Evolutionary conservation across 495 filamentous ascomycete species (phyloP).

Genomic region (Penicillium coprophilum): DNA sequence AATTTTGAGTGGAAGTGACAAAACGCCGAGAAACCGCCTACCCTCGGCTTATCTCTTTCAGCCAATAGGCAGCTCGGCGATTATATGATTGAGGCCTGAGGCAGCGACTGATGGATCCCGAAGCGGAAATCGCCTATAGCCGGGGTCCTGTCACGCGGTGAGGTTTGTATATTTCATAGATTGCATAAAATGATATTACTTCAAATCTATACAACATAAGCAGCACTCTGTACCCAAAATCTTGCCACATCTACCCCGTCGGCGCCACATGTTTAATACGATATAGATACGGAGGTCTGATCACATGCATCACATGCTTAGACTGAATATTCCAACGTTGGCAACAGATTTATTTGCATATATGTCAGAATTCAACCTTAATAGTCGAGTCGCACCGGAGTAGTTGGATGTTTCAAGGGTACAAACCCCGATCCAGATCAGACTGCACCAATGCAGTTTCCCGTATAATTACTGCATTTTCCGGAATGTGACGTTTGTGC

Average conservation of each 20-base stretch:
- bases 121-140: conserved; percentile 4
- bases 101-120: not conserved
- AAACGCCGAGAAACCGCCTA: conserved; percentile 35
- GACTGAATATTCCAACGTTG: conserved; percentile 11
- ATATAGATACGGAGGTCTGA: not conserved
- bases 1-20: conserved; percentile 14
- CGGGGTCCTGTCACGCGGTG: not conserved
- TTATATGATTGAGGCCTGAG: conserved; percentile 13
- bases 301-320: conserved; percentile 24
- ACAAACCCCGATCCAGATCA: not conserved
- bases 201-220: too few species aligned
- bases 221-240: not conserved
- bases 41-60: conserved; percentile 24
- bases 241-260: not conserved
- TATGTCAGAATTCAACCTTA: conserved; percentile 14
- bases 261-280: not conserved
- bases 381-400: not conserved
- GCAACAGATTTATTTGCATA: conserved; percentile 2
- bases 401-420: not conserved
- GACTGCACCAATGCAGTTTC: not conserved
- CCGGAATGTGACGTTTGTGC: conserved; percentile 20
- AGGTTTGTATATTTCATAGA: not conserved
- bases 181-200: too few species aligned
- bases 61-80: conserved; percentile 35
- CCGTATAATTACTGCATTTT: conserved; percentile 9